These are phyloP conservation scores for Nepenthes mirabilis DNA, from an alignment of 148 eudicot genomes.

Conservation along the genomic window DNA sequence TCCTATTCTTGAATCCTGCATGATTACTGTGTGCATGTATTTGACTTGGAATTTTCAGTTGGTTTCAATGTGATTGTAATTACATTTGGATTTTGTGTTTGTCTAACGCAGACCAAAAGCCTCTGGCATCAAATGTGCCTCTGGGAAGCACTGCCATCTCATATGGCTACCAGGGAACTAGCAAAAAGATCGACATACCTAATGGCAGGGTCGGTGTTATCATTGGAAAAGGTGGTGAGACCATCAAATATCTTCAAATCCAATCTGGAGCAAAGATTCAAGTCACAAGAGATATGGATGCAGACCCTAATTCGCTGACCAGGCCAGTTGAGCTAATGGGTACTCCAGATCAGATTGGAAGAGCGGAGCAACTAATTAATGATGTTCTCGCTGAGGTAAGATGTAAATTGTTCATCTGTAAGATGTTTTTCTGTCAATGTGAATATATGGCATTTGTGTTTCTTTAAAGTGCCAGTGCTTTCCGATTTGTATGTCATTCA, in stretches of 20 bases:
- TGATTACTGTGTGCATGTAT: too few species aligned
- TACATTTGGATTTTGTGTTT: neutral
- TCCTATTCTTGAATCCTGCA: too few species aligned
- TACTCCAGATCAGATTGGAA: slow-evolving; percentile 61
- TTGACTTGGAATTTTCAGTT: too few species aligned
- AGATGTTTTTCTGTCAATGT: neutral
- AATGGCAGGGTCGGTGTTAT: slow-evolving; percentile 94
- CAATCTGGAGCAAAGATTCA: slow-evolving; percentile 98
- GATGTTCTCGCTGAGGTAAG: slow-evolving; percentile 87
- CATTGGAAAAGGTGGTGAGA: slow-evolving; percentile 92
- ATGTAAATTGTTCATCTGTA: neutral
- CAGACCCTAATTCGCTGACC: slow-evolving; percentile 46
- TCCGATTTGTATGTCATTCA: too few species aligned
- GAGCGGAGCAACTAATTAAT: slow-evolving; percentile 70
- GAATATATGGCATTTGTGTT: too few species aligned
- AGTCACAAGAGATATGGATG: slow-evolving; percentile 85
- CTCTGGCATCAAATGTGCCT: slow-evolving; percentile 21
- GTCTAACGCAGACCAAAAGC: slow-evolving; percentile 45
- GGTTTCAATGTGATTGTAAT: too few species aligned
- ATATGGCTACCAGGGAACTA: slow-evolving; percentile 44
- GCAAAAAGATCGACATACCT: slow-evolving; percentile 79
- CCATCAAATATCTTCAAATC: slow-evolving; percentile 76
- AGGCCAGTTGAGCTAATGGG: slow-evolving; percentile 81
- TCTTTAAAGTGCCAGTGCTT: too few species aligned
- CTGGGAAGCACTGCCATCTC: slow-evolving; percentile 20